Evolutionary conservation across 2,329 filamentous ascomycete species (phyloP), one percentile per base, ranked within the genome.

Genomic region (Aspergillus alliaceus): DNA sequence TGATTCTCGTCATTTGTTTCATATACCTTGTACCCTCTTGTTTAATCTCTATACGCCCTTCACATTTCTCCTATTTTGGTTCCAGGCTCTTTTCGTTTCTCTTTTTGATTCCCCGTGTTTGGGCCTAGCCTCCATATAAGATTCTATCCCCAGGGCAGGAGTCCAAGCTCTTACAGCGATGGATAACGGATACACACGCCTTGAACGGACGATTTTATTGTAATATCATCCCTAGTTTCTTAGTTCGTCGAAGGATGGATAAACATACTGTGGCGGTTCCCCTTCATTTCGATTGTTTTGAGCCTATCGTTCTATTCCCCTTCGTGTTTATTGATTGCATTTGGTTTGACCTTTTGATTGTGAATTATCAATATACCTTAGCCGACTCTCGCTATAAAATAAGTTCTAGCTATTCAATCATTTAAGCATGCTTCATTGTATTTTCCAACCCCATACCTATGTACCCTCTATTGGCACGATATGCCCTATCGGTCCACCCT

Each of bases 271-370:
- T 27, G 44, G 44, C 27, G 44, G 32, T 48, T 48, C 27, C 27
- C 44, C n/a, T 48, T 44, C 34, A 27, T 20, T 51, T 40, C 20
- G 14, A 39, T 59, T 42, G 53, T 59, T 51, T 58, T 42, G 29
- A 37, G 64, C 49, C 37, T 63, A 62, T 47, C 53, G 24, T 58
- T 70, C 61, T 69, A 72, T 71, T 72, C 68, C 69, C 69, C 69
- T 66, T 63, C 64, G 59, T 69, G 53, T 56, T 66, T 53, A 35
- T 49, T 53, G 53, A 57, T 63, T 61, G 54, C 31, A 58, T 54
- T 62, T 57, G 46, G 31, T 22, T 58, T 54, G n/a, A 24, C 48
- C 58, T 55, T 61, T 59, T 59, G 50, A 57, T 15, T 44, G 4
- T 42, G 24, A 27, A 44, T 27, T 56, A 56, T 46, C 56, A 57